Conservation (phyloP, 495 filamentous ascomycete species). For the Lichina pygmaea region DNA sequence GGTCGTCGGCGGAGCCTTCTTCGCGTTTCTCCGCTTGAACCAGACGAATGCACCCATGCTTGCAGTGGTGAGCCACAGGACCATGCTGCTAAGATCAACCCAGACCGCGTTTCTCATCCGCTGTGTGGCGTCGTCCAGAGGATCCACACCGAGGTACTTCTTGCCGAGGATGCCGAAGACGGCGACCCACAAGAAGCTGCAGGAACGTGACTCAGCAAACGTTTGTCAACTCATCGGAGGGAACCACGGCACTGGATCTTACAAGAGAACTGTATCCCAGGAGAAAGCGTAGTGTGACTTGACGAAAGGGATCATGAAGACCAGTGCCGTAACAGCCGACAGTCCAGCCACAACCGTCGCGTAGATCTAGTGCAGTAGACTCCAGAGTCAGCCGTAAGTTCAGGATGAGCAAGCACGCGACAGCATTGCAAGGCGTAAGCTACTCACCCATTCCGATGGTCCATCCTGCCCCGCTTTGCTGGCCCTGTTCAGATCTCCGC, state of each 20-base stretch:
- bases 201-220: background rate
- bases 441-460: constrained; percentile 39
- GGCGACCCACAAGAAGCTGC: constrained; percentile 39
- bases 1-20: no score
- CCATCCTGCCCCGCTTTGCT: constrained; percentile 18
- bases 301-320: constrained; percentile 35
- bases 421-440: background rate
- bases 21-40: background rate
- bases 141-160: constrained; percentile 43
- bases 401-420: background rate
- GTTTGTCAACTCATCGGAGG: background rate
- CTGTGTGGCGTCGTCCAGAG: constrained; percentile 29
- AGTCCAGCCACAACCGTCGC: constrained; percentile 38
- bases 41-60: background rate
- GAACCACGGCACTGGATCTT: background rate
- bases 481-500: constrained; percentile 34
- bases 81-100: constrained; percentile 46
- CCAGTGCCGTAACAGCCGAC: constrained; percentile 27
- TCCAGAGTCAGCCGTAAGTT: constrained; percentile 3
- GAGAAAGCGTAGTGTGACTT: constrained; percentile 27
- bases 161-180: constrained; percentile 64
- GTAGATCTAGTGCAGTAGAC: constrained; percentile 22
- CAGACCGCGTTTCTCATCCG: constrained; percentile 74
- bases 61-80: constrained; percentile 40
- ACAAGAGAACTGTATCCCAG: constrained; percentile 45